A percentile compares a stretch with the other conserved stretches of the same genome.
phyloP scores from a whole-genome alignment of 2,329 filamentous ascomycete species.

The Aspergillus sp. region DNA sequence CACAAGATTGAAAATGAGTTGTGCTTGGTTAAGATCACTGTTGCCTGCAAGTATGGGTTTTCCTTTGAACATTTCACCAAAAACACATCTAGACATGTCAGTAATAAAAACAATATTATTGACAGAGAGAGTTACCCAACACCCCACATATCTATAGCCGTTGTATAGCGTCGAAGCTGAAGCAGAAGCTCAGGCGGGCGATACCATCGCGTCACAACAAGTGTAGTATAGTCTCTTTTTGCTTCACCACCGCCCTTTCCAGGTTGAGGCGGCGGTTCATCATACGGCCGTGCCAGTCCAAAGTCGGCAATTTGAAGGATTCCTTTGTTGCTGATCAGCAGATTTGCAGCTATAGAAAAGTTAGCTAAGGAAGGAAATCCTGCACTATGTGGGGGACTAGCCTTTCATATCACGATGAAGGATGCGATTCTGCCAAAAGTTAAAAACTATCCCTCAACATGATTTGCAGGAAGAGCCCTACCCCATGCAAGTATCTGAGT shows the following conservation, averaged over 20 bases:
- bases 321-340: constrained; percentile 91
- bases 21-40: constrained; percentile 82
- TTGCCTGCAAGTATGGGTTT: constrained; percentile 90
- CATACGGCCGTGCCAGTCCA: constrained; percentile 87
- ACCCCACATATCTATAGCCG: constrained; percentile 96
- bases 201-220: constrained; percentile 97
- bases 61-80: constrained; percentile 93
- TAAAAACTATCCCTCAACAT: constrained; percentile 6
- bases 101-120: constrained; percentile 1
- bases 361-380: constrained; percentile 3
- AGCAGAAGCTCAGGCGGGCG: constrained; percentile 88
- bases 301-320: constrained; percentile 97
- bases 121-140: constrained; percentile 64
- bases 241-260: constrained; percentile 81
- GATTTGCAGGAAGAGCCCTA: constrained; percentile 20
- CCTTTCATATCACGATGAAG: constrained; percentile 95
- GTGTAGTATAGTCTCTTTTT: constrained; percentile 84
- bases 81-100: constrained; percentile 68
- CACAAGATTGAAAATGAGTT: constrained; percentile 89
- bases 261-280: constrained; percentile 71
- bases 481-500: constrained; percentile 80
- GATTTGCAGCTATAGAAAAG: constrained; percentile 65
- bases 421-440: constrained; percentile 58
- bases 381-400: constrained; percentile 11
- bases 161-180: constrained; percentile 86